Conservation (phyloP, 345 rosid species). For the Lenwebbia sp. region DNA sequence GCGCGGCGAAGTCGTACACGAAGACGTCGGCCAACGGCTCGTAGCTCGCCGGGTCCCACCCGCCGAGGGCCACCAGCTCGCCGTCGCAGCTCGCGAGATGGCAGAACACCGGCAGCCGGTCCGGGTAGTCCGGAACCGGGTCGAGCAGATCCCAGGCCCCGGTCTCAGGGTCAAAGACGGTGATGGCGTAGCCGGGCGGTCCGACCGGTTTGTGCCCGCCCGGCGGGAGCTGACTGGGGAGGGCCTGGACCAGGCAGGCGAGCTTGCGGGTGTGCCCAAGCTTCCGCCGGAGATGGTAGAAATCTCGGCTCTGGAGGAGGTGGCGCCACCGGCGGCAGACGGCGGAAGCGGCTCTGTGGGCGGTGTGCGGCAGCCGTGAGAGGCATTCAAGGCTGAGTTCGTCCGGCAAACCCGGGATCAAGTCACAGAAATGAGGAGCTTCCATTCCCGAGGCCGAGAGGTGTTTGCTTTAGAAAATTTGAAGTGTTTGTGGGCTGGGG, state of each 20-base stretch:
- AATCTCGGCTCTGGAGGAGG: slow-evolving; percentile 15
- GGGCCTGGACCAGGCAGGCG: slow-evolving; percentile 26
- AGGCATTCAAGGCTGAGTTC: slow-evolving; percentile 36
- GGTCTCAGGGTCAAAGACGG: slow-evolving; percentile 23
- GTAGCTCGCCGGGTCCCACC: slow-evolving; percentile 42
- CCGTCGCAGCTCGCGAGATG: slow-evolving; percentile 28
- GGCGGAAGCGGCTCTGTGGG: slow-evolving; percentile 19
- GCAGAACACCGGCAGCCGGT: slow-evolving; percentile 37
- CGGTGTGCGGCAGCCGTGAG: slow-evolving; percentile 19
- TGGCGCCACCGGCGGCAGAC: slow-evolving; percentile 31
- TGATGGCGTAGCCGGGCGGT: slow-evolving; percentile 10
- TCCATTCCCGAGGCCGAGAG: background rate
- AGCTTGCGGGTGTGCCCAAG: slow-evolving; percentile 11
- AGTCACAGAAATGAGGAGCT: background rate
- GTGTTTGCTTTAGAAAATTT: background rate
- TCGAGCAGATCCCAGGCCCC: slow-evolving; percentile 21
- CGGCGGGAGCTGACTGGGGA: background rate
- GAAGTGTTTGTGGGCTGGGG: background rate
- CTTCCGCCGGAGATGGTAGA: slow-evolving; percentile 21
- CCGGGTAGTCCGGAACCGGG: slow-evolving; percentile 23
- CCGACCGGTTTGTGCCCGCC: slow-evolving; percentile 3
- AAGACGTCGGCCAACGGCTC: slow-evolving; percentile 25
- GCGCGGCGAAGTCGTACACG: slow-evolving; percentile 29
- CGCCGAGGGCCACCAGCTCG: slow-evolving; percentile 31
- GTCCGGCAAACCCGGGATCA: slow-evolving; percentile 34